phyloP scores from a whole-genome alignment of 768 basidiomycete species.

The Jaapia argillacea region DNA sequence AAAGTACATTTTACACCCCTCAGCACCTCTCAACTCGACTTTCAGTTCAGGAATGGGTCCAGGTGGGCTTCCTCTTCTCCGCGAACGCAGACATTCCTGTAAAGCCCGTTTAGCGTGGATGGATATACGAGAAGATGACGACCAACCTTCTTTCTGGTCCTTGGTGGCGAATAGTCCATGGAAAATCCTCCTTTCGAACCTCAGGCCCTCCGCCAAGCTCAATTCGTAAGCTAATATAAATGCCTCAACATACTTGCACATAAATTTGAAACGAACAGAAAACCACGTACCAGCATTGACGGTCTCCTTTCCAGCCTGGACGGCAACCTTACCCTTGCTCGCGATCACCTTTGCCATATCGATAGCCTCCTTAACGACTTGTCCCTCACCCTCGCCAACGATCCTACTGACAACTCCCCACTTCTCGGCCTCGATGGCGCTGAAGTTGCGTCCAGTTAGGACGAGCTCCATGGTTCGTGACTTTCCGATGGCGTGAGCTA shows the following conservation, averaged over 20 bases:
- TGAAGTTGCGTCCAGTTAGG: conserved; percentile 76
- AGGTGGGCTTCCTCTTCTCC: conserved; percentile 85
- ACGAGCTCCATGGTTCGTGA: conserved; percentile 92
- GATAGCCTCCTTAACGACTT: conserved; percentile 82
- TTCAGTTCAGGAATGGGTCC: conserved; percentile 43
- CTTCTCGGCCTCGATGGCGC: conserved; percentile 70
- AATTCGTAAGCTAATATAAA: conserved; percentile 62
- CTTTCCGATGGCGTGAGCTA: conserved; percentile 81
- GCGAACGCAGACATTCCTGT: conserved; percentile 91
- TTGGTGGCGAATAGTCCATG: conserved; percentile 86
- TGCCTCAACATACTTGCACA: not conserved
- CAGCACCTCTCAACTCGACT: not conserved
- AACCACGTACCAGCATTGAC: conserved; percentile 73
- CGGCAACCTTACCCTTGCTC: conserved; percentile 72
- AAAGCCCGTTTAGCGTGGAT: not conserved
- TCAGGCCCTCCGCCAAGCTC: conserved; percentile 70
- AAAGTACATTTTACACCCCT: no score
- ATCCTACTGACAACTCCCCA: conserved; percentile 88
- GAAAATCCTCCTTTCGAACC: conserved; percentile 85
- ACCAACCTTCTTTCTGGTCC: conserved; percentile 90
- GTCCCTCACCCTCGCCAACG: conserved; percentile 63
- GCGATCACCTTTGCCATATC: conserved; percentile 71
- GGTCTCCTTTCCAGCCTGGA: conserved; percentile 86
- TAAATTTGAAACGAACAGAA: not conserved
- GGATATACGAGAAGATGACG: not conserved